Evolutionary conservation across 2,329 filamentous ascomycete genomes (phyloP), one percentile per base, ranked within the genome.

Genomic region (Dactylellina haptotyla): DNA sequence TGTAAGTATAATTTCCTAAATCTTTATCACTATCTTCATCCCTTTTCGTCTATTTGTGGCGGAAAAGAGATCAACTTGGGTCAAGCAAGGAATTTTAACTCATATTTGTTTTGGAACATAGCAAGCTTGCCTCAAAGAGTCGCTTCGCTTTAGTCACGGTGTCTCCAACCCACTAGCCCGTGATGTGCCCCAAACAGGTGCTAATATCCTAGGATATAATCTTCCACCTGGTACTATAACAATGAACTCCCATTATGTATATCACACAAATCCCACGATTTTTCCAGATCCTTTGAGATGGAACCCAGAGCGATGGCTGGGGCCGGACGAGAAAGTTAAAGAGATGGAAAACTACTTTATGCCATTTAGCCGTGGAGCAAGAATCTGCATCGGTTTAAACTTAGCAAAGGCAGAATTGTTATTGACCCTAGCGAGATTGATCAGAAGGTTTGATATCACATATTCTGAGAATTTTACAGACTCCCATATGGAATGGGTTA

Each of bases 331-430:
- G 18, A 50, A 30, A 25, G 1, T 34, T 3, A 34, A 32, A 32
- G 32, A 64, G 26, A 53, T 65, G 50, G 61, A 72, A 16, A 72
- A 34, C 2, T 62, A 72, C 18, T 72, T 72, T 14, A 59, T 72
- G 59, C 67, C 67, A 23, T 72, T 72, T 18, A 51, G 58, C n/a
- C n/a, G 54, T 20, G 67, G 67, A 1, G 25, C 67, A 12, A 58
- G 67, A 9, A 18, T 64, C 6, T 72, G 67, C 25, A 43, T 72
- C 18, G 67, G 67, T 3, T 14, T 72, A 23, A 58, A 72, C 30
- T 32, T 72, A 6, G 67, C 67, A 14, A 65, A 51, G 58, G 67
- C 41, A 2, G 67, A 72, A n/a, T 18, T 72, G 16, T 58, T 30
- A 6, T 12, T 64, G 26, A 41, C 37, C 2, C 46, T 72, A n/a